Conservation (phyloP, 768 basidiomycete species). For the Tricholoma flavovirens region DNA sequence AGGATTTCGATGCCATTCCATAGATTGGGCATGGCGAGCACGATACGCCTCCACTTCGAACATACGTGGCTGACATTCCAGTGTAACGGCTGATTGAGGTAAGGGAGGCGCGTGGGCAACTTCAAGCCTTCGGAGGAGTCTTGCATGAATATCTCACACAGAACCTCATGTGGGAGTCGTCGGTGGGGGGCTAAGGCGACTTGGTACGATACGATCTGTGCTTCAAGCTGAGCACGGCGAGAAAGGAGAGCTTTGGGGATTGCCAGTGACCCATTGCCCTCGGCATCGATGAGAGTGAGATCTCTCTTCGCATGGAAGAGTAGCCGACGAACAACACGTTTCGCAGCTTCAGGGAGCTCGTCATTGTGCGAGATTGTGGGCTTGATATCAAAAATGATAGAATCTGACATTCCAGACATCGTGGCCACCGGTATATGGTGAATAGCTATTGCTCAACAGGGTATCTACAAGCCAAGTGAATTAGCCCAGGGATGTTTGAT, state of each 20-base stretch:
- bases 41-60: background rate
- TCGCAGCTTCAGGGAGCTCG: background rate
- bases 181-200: background rate
- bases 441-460: background rate
- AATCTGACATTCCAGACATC: background rate
- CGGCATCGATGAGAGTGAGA: background rate
- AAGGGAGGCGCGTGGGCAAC: background rate
- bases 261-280: background rate
- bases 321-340: background rate
- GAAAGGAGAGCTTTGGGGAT: background rate
- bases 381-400: background rate
- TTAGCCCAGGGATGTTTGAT: background rate
- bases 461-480: background rate
- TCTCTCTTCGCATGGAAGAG: background rate
- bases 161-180: background rate
- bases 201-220: background rate
- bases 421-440: too few species aligned
- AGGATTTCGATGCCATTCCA: background rate
- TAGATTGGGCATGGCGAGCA: background rate
- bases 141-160: background rate
- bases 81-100: background rate
- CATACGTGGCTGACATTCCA: background rate
- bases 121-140: background rate
- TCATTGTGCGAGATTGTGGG: background rate
- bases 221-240: background rate